Evolutionary conservation across 208 protist species (phyloP), one percentile per base, ranked within the genome.

Genomic region (Crithidia brevicula): DNA sequence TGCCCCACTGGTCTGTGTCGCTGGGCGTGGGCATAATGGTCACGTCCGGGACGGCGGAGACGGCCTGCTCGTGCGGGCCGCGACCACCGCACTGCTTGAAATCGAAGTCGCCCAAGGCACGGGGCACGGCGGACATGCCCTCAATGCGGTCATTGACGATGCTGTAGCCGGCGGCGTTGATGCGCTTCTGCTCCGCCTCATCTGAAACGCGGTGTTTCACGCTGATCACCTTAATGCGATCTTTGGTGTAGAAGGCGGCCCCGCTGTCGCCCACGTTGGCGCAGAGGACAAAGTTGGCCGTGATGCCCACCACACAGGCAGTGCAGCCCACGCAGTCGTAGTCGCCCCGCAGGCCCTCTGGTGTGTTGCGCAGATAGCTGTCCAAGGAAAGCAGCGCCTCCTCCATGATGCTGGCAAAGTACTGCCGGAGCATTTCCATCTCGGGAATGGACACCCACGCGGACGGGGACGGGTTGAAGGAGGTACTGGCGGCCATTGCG

Each of bases 41-140:
- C 2, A 93, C 86, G 52, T 88, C 85, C 4, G 90, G 90, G 10
- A 87, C 73, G 3, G 72, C 74, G 7, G 63, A 72, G 5, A 96
- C 90, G 4, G 90, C 90, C 78, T 96, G 90, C 68, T 93, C 73
- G 10, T 28, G 25, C 38, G 82, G 74, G 11, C 64, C 30, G 7
- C 62, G 67, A 7, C 84, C 81, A 20, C 88, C 88, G 49, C 82
- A 90, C 73, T 96, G 90, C 78, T 96, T 96, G 60, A 96, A 96
- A 68, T 93, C 90, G 57, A 86, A 94, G 70, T 96, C 90, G 25
- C 90, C 90, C 38, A 96, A 61, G 1, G 88, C 90, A 6, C 90
- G 82, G 27, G 90, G 74, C 15, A 96, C 90, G 40, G 88, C 85
- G 25, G 93, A 75, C 38, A 91, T 70, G 34, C 90, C 90, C 56